Percentiles rank a stretch among this genome's conserved stretches.
These are phyloP conservation scores for Kodamaea ohmeri DNA, from an alignment of 1,139 yeast genomes.

Conservation along the genomic window DNA sequence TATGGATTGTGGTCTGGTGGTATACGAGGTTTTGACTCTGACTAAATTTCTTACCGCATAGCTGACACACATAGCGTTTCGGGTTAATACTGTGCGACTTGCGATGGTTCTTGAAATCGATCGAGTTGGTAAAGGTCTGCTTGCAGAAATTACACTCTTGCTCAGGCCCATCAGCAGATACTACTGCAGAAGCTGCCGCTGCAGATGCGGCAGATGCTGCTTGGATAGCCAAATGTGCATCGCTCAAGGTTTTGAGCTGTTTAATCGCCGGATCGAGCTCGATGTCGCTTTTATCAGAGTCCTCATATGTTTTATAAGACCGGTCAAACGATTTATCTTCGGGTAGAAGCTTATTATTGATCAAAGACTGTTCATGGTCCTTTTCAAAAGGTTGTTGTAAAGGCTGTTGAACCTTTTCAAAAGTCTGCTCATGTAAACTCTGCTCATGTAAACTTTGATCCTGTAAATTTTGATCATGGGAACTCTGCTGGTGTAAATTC, in stretches of 20 bases:
- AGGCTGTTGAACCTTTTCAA: too few species aligned
- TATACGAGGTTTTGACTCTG: slow-evolving; percentile 15
- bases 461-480: too few species aligned
- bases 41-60: slow-evolving; percentile 17
- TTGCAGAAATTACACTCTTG: slow-evolving; percentile 13
- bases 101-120: slow-evolving; percentile 15
- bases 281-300: slow-evolving; percentile 6
- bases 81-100: slow-evolving; percentile 14
- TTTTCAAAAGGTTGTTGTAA: too few species aligned
- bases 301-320: background rate
- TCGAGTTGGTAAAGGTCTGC: slow-evolving; percentile 11
- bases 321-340: background rate
- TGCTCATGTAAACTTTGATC: too few species aligned
- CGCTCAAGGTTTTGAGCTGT: slow-evolving; percentile 7
- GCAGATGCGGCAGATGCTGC: slow-evolving; percentile 8
- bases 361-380: too few species aligned
- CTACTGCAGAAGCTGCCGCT: slow-evolving; percentile 8
- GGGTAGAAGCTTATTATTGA: too few species aligned
- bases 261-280: slow-evolving; percentile 10
- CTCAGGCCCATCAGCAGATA: slow-evolving; percentile 7
- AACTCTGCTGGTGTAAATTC: too few species aligned
- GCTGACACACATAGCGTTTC: slow-evolving; percentile 13
- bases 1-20: slow-evolving; percentile 16
- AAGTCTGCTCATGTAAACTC: too few species aligned
- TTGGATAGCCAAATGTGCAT: slow-evolving; percentile 6